A percentile compares a stretch with the other conserved stretches of the same genome.
phyloP scores from a whole-genome alignment of 352 stramenopile genomes.

The Phytophthora pluvialis region DNA sequence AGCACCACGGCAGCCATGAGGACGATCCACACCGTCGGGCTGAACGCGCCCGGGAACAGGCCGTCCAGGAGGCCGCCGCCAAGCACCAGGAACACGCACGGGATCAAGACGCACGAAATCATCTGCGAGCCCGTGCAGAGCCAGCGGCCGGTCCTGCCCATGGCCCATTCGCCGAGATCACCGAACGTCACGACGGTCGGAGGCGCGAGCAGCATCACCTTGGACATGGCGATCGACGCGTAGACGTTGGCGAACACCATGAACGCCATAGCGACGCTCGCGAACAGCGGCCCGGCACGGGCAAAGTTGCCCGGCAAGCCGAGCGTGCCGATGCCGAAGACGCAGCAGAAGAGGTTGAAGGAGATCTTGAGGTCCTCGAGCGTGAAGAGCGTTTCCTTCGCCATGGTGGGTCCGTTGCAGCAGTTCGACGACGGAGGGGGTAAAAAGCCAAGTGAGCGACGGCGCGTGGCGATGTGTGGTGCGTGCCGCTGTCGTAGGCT shows the following conservation, averaged over 20 bases:
- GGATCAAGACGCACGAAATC: constrained; percentile 39
- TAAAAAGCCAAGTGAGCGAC: constrained; percentile 20
- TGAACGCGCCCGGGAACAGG: constrained; percentile 43
- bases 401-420: constrained; percentile 45
- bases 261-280: constrained; percentile 52
- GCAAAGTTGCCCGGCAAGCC: constrained; percentile 63
- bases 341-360: constrained; percentile 54
- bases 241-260: constrained; percentile 55
- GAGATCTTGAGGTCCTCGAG: constrained; percentile 34
- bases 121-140: constrained; percentile 49
- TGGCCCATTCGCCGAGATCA: constrained; percentile 37
- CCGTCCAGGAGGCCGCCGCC: constrained; percentile 37
- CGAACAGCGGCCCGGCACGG: constrained; percentile 50
- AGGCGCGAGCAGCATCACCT: constrained; percentile 38
- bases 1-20: constrained; percentile 46
- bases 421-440: constrained; percentile 1
- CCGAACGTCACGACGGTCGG: constrained; percentile 31
- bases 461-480: constrained; percentile 16
- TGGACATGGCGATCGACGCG: constrained; percentile 38
- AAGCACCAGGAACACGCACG: constrained; percentile 44
- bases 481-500: not conserved
- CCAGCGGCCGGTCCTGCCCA: constrained; percentile 46
- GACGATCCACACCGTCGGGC: constrained; percentile 44
- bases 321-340: constrained; percentile 67
- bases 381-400: constrained; percentile 32